phyloP scores from a whole-genome alignment of 73 alveolate species.

The Paramecium biaurelia region DNA sequence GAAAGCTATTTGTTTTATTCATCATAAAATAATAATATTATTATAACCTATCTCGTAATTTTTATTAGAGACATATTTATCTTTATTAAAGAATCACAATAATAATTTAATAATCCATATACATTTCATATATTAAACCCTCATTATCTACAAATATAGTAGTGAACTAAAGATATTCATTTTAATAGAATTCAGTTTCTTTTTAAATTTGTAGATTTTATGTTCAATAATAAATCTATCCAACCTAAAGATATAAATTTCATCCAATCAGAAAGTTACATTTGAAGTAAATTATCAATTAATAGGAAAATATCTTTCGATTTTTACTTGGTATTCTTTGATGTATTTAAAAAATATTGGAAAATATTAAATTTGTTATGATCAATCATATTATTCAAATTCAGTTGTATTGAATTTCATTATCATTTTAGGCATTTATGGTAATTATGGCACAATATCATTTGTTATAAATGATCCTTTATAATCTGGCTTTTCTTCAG shows the following conservation, averaged over 20 bases:
- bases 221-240: neutral
- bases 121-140: too few relatives aligned
- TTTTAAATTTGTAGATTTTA: neutral
- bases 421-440: neutral
- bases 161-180: too few relatives aligned
- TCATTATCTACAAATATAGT: neutral
- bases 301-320: too few relatives aligned
- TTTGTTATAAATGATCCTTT: neutral
- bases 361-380: neutral
- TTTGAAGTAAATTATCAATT: too few relatives aligned
- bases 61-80: neutral
- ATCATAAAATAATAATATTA: neutral
- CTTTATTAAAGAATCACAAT: neutral
- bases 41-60: neutral
- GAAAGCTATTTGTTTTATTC: neutral
- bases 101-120: neutral
- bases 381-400: constrained; percentile 6
- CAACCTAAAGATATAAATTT: too few relatives aligned
- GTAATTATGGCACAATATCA: neutral
- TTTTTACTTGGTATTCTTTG: too few relatives aligned
- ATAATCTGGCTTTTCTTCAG: constrained; percentile 14
- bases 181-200: neutral
- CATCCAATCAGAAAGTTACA: neutral
- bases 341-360: too few relatives aligned
- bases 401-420: neutral